Evolutionary conservation across 768 basidiomycete species (phyloP).

Genomic region (Boletus rubropictus): DNA sequence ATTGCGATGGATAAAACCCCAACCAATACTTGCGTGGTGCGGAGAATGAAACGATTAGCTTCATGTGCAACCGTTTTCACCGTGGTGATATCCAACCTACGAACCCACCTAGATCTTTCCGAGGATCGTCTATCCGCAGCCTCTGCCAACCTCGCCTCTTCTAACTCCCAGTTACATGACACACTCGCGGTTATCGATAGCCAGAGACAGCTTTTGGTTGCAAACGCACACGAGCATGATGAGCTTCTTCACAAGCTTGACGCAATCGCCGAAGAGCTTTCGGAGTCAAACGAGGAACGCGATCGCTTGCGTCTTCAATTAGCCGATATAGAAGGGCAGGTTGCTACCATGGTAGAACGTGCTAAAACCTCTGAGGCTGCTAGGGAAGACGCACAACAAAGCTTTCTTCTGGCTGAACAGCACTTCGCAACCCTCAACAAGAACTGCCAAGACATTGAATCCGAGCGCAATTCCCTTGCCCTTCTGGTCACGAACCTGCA

Average conservation of each 20-base stretch:
- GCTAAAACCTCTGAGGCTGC: slow-evolving; percentile 30
- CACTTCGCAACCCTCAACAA: slow-evolving; percentile 42
- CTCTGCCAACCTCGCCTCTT: slow-evolving; percentile 12
- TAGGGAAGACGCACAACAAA: slow-evolving; percentile 33
- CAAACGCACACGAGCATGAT: slow-evolving; percentile 20
- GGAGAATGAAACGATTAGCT: slow-evolving; percentile 27
- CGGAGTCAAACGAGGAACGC: slow-evolving; percentile 27
- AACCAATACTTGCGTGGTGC: slow-evolving; percentile 6
- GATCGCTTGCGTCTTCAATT: slow-evolving; percentile 23
- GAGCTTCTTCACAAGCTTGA: slow-evolving; percentile 31
- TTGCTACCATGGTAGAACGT: slow-evolving; percentile 29
- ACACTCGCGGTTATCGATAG: slow-evolving; percentile 15
- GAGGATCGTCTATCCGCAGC: slow-evolving; percentile 10
- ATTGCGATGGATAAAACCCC: neutral
- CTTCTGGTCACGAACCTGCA: slow-evolving; percentile 61
- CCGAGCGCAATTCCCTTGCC: slow-evolving; percentile 60
- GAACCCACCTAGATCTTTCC: slow-evolving; percentile 25
- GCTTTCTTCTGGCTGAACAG: slow-evolving; percentile 29
- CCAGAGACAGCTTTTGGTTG: slow-evolving; percentile 12
- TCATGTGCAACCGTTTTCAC: slow-evolving; percentile 33
- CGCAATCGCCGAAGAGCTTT: slow-evolving; percentile 30
- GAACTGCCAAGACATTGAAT: slow-evolving; percentile 51
- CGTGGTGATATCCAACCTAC: slow-evolving; percentile 37
- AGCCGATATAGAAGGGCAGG: slow-evolving; percentile 34
- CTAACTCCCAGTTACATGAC: slow-evolving; percentile 14